These are phyloP conservation scores for Phytophthora europaea DNA, from an alignment of 352 stramenopile species.

Conservation along the genomic window DNA sequence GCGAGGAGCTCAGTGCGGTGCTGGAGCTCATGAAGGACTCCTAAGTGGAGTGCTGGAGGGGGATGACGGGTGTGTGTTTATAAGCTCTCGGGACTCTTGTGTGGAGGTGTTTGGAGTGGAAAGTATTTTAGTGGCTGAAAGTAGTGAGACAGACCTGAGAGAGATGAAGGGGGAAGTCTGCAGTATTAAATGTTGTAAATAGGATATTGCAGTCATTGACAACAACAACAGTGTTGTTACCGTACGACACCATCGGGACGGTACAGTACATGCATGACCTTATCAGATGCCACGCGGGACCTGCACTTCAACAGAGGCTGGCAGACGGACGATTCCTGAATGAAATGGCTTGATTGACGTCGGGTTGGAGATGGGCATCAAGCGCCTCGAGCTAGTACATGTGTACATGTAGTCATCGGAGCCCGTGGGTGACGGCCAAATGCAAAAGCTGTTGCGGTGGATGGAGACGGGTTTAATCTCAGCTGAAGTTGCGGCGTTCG, in stretches of 20 bases:
- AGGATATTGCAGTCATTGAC: conserved; percentile 35
- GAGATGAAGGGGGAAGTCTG: not conserved
- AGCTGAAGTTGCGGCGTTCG: not conserved
- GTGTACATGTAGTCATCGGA: not conserved
- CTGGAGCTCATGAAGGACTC: conserved; percentile 64
- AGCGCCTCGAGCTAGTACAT: not conserved
- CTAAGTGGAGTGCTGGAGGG: conserved; percentile 10
- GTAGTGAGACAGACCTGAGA: conserved; percentile 10
- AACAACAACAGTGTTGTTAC: not conserved
- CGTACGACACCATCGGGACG: not conserved
- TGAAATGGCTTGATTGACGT: conserved; percentile 13
- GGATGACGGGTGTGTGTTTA: conserved; percentile 23
- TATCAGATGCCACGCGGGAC: conserved; percentile 21
- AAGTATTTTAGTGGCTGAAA: conserved; percentile 38
- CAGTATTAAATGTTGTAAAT: conserved; percentile 43
- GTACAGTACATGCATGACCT: not conserved
- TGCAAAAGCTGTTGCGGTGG: not conserved
- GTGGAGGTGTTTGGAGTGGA: conserved; percentile 8
- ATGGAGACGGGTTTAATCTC: conserved; percentile 1
- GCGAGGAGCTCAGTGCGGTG: conserved; percentile 59
- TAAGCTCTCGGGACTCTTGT: conserved; percentile 23
- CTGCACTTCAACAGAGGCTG: conserved; percentile 21
- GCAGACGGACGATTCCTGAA: conserved; percentile 5
- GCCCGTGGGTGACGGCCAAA: not conserved
- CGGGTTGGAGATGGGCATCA: conserved; percentile 15